Base-by-base conservation (phyloP, 1,284 basidiomycete species). In the Somion occarium region DNA sequence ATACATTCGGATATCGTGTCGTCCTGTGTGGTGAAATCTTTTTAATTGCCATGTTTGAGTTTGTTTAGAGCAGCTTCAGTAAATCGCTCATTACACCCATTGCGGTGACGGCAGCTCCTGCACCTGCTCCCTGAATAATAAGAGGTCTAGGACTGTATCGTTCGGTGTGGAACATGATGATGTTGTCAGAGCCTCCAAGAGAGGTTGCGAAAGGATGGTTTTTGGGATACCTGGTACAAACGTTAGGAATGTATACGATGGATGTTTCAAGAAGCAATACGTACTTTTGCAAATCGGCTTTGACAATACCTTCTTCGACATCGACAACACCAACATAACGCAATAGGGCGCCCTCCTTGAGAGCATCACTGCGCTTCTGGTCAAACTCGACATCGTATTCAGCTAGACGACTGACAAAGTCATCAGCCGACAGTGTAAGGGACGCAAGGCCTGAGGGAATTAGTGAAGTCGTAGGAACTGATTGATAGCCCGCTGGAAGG, bases 311-410 rank as follows among this genome's bases (percentile, higher is more conserved):
- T 4, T 73, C 74, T 61, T 76, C 73, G 20, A 90, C 83, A 67
- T 99, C 95, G 13, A 99, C 87, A 26, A 98, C 90, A 38, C 97
- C 96, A 7, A 98, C 96, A 66, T 93, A 99, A 34, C 96, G 76
- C 38, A 98, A 75, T 7, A 98, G 96, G 59, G 85, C 83, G 19
- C 86, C 85, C 60, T 91, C 85, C 53, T 77, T 73, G 57, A 79
- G 80, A 0, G 96, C 96, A 41, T 90, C 85, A 23, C 80, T 76
- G 27, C 93, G 79, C 59, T 97, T 74, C 56, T 78, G 72, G 44
- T 86, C 82, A 60, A 93, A 97, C 50, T 90, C 80, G 3, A 69
- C 76, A 64, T 99, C 97, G 59, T 91, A 95, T 58, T 90, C 88
- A 9, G 86, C 87, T 2, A 99, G 78, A 7, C 84, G 79, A 13